Evolutionary conservation across 1,139 yeast genomes (phyloP), one percentile per base, ranked within the genome.

Genomic region (Schizosaccharomyces versatilis): DNA sequence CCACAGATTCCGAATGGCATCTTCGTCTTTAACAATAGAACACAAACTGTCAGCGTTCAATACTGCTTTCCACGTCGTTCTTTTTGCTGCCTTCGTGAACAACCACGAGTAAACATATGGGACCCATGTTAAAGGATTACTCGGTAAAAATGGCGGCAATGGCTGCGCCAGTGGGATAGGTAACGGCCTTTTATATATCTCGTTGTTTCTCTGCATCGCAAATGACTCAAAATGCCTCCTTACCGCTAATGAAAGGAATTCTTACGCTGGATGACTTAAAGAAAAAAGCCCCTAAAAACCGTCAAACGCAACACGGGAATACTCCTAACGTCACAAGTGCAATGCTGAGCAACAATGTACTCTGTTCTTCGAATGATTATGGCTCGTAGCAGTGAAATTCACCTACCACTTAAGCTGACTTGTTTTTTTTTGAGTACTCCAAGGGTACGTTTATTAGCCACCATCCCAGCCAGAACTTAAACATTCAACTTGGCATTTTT

Each of bases 201-300:
- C 42, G 15, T 49, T 38, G 12, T 10, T 38, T 9, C 36, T 49
- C 24, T 38, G 38, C 49, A 44, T 41, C 15, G 9, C 14, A 9
- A 41, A 6, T 5, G 32, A 24, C 5, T 24, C 32, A 5, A 24
- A 3, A 24, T 24, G 32, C 32, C 32, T 24, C 32, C 32, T 24
- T 24, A 24, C 32, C 32, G 32, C 32, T 2, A 24, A 24, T 24
- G 32, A 24, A 24, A 24, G 98, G 90, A 79, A 85, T 88, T 70
- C 82, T 90, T 81, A 93, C 98, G 70, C 81, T 93, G 68, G 98
- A 90, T 75, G 97, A 90, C 79, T 84, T 90, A 69, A 98, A 98
- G 69, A 80, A 84, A 70, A 88, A 95, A 77, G 90, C 97, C 73
- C 98, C 98, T 75, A 86, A 88, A 75, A 98, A 98, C 75, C 84